These are phyloP conservation scores for Hypoxylon intermedium DNA, from an alignment of 495 filamentous ascomycete genomes.

Conservation along the genomic window DNA sequence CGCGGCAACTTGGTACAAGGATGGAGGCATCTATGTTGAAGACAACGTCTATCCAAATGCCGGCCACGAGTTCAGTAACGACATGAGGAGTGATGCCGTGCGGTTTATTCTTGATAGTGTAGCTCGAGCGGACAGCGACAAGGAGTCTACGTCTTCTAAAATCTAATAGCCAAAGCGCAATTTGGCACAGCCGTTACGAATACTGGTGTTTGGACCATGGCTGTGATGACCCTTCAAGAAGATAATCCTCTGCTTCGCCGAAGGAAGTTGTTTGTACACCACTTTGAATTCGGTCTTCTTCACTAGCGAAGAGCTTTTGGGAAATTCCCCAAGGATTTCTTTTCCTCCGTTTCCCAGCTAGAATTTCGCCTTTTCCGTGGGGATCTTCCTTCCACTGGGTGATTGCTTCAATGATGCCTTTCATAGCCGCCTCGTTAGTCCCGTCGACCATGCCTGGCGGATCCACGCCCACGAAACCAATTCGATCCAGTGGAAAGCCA, in stretches of 20 bases:
- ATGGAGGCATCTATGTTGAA: conserved; percentile 66
- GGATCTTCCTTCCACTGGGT: conserved; percentile 58
- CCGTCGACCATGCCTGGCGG: conserved; percentile 59
- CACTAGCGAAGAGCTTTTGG: conserved; percentile 48
- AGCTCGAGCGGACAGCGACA: conserved; percentile 31
- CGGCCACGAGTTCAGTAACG: conserved; percentile 73
- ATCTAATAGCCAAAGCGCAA: conserved; percentile 23
- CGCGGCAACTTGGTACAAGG: conserved; percentile 62
- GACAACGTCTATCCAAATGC: conserved; percentile 76
- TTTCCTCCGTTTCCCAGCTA: conserved; percentile 55
- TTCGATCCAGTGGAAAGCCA: conserved; percentile 55
- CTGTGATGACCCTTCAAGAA: conserved; percentile 42
- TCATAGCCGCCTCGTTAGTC: conserved; percentile 45
- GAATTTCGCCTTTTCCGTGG: conserved; percentile 52
- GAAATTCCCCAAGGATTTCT: conserved; percentile 57
- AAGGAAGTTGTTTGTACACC: conserved; percentile 40
- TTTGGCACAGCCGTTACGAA: neutral
- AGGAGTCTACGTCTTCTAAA: conserved; percentile 14
- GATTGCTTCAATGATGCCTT: conserved; percentile 50
- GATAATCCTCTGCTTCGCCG: conserved; percentile 41
- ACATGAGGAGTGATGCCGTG: conserved; percentile 76
- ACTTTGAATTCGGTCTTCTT: conserved; percentile 46
- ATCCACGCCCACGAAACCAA: conserved; percentile 71
- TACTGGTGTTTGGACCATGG: conserved; percentile 40
- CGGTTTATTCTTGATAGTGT: conserved; percentile 67